These are phyloP conservation scores for Chlorella sp. DNA, from an alignment of 139 green algal species.

Conservation along the genomic window DNA sequence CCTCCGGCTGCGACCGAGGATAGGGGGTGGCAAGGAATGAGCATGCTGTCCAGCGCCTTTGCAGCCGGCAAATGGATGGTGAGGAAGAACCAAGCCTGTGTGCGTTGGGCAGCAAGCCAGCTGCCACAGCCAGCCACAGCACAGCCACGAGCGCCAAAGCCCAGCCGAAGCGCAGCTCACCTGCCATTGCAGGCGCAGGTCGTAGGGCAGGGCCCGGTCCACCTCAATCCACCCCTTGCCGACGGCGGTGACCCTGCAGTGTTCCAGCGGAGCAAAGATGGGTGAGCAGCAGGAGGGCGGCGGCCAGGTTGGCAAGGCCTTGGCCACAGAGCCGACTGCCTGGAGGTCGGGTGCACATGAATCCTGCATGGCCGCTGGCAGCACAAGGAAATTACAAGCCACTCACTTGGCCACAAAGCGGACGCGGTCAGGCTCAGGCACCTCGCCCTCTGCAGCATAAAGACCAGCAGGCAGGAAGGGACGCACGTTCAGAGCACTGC, in stretches of 20 bases:
- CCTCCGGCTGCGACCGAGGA: slow-evolving; percentile 15
- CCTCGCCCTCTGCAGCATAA: slow-evolving; percentile 12
- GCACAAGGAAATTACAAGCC: not conserved
- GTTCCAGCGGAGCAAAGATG: too few species aligned
- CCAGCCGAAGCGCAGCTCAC: not conserved
- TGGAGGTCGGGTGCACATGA: too few species aligned
- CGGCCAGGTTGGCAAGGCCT: too few species aligned
- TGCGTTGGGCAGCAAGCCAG: not conserved
- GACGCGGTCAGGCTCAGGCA: slow-evolving; percentile 18
- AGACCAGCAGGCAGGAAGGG: not conserved
- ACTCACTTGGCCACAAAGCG: slow-evolving; percentile 18
- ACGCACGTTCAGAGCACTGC: too few species aligned
- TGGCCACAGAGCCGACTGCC: too few species aligned
- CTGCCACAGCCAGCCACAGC: not conserved
- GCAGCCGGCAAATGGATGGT: too few species aligned
- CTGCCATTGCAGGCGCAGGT: slow-evolving; percentile 23
- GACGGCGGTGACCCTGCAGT: slow-evolving; percentile 6
- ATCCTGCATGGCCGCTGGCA: not conserved
- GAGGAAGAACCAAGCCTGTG: not conserved
- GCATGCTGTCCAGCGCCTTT: too few species aligned
- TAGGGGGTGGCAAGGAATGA: too few species aligned
- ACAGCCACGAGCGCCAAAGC: not conserved
- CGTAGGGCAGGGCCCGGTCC: slow-evolving; percentile 18
- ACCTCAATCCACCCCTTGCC: slow-evolving; percentile 19
- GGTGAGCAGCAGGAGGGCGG: too few species aligned